Evolutionary conservation across 1,284 basidiomycete species (phyloP).

Genomic region (Coniophora puteana): DNA sequence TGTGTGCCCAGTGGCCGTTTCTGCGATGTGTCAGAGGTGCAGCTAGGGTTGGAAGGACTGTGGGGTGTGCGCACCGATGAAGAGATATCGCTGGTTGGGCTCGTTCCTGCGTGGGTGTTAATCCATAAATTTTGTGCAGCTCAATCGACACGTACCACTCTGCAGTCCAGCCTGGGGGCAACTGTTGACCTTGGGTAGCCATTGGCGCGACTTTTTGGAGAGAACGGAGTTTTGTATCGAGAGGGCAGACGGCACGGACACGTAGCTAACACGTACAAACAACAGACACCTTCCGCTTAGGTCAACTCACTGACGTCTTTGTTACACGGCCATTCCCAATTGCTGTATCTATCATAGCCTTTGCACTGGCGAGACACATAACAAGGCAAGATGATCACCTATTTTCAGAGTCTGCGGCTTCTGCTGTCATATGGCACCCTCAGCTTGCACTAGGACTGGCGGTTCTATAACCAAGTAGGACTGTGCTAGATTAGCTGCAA

Average conservation of each 20-base stretch:
- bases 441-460: too few relatives aligned
- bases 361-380: too few relatives aligned
- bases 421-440: too few relatives aligned
- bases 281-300: too few relatives aligned
- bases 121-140: rapidly evolving
- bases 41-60: not conserved
- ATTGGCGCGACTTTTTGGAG: constrained; percentile 34
- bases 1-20: constrained; percentile 51
- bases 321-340: too few relatives aligned
- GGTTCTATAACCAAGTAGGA: too few relatives aligned
- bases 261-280: constrained; percentile 33
- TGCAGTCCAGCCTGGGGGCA: constrained; percentile 87
- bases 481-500: too few relatives aligned
- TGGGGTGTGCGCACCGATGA: constrained; percentile 53
- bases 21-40: constrained; percentile 27
- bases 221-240: not conserved
- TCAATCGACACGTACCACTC: constrained; percentile 64
- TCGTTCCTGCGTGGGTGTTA: constrained; percentile 60
- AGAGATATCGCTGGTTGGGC: constrained; percentile 79
- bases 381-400: too few relatives aligned
- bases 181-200: constrained; percentile 65
- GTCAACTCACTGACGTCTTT: too few relatives aligned
- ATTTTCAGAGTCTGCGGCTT: too few relatives aligned
- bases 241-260: constrained; percentile 20
- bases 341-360: too few relatives aligned